Evolutionary conservation across 768 basidiomycete genomes (phyloP), one percentile per base, ranked within the genome.

Genomic region (Pleurotus giganteus): DNA sequence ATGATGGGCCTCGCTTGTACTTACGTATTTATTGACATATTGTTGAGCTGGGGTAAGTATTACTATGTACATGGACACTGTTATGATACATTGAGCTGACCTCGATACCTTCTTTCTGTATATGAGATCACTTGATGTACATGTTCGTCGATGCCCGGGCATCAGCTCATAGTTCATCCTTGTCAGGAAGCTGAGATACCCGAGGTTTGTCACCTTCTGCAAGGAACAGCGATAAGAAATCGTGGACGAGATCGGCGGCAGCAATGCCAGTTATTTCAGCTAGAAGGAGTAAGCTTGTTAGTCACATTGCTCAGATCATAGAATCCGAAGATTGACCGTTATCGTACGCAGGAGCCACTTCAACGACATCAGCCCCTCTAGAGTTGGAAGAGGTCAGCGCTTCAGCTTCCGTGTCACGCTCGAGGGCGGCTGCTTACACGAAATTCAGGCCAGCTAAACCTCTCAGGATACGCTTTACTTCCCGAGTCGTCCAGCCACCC

Each of bases 401-500:
- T 23, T 13, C 15, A 45, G 12, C 15, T 6, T 7, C 12, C 12
- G 29, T 24, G 29, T 9, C 52, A 36, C 13, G 24, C n/a, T 23
- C 8, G 28, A n/a, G 15, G 4, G 29, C 6, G n/a, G 26, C 23
- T 12, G 60, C 79, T 34, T 69, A 83, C 83, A 86, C 77, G 34
- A 85, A 78, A 65, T 85, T 83, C 27, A 86, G 66, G 12, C 83
- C 83, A 0, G 76, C 70, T 21, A 86, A 68, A 13, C 85, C 84
- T 29, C 85, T 79, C 39, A 85, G 72, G 61, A 86, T 82, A 34
- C 81, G 74, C 59, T 85, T 84, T 42, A 83, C 75, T 65, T 86
- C 84, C 41, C 84, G 77, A 4, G 76, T 81, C 19, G 85, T 83
- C 83, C 82, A 86, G 6, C 84, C 84, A 44, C 84, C 84, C 1